These are phyloP conservation scores for Lactifluus echinatus DNA, from an alignment of 768 basidiomycete genomes.

Conservation along the genomic window DNA sequence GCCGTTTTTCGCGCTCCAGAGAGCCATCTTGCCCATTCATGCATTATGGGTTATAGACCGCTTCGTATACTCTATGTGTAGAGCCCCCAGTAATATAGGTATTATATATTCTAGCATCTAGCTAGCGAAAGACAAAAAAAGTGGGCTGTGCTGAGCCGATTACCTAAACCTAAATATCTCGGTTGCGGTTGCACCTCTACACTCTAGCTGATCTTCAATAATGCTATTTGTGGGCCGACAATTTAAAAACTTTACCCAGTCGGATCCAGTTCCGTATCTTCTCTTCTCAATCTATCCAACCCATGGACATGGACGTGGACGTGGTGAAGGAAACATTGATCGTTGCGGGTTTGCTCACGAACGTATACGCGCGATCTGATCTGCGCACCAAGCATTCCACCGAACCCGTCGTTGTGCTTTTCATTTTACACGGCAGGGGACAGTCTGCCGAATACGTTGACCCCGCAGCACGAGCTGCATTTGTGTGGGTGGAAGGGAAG, in stretches of 20 bases:
- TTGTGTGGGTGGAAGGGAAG: conserved; percentile 25
- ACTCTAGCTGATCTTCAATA: too few relatives aligned
- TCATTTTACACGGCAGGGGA: conserved; percentile 43
- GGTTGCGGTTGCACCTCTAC: too few relatives aligned
- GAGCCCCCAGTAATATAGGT: conserved; percentile 10
- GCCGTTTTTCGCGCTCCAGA: neutral
- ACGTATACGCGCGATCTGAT: conserved; percentile 23
- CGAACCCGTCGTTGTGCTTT: conserved; percentile 29
- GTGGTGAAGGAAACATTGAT: conserved; percentile 23
- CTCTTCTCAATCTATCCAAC: too few relatives aligned
- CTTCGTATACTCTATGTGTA: conserved; percentile 12
- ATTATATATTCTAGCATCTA: neutral
- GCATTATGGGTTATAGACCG: conserved; percentile 10
- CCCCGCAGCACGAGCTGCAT: conserved; percentile 28
- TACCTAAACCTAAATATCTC: too few relatives aligned
- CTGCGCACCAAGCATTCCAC: conserved; percentile 1
- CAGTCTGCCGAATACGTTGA: conserved; percentile 28
- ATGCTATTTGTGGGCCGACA: neutral
- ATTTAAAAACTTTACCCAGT: too few relatives aligned
- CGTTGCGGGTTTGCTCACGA: conserved; percentile 26
- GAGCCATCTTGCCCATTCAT: neutral
- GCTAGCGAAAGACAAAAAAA: neutral
- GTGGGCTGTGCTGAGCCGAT: too few relatives aligned
- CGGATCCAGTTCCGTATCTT: too few relatives aligned
- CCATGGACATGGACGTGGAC: neutral